Evolutionary conservation across 2,329 filamentous ascomycete species (phyloP).

Genomic region (Monosporascus ibericus): DNA sequence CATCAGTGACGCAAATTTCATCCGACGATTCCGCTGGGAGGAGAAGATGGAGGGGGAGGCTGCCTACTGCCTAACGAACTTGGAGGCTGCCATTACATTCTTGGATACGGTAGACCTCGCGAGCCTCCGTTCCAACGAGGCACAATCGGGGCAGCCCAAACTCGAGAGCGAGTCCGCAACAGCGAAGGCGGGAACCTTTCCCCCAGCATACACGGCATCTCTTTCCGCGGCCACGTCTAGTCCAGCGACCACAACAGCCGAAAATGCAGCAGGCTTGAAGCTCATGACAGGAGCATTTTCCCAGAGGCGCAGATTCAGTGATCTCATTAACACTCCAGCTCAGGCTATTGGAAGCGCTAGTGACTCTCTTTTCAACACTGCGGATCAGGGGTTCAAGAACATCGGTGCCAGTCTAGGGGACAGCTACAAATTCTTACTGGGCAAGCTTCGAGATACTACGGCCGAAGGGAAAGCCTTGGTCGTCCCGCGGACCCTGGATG

Average conservation of each 20-base stretch:
- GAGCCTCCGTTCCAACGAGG: constrained; percentile 76
- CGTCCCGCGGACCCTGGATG: constrained; percentile 85
- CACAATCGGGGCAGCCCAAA: constrained; percentile 61
- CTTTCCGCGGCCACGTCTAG: constrained; percentile 27
- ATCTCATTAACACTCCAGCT: constrained; percentile 78
- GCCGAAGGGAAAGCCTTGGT: constrained; percentile 43
- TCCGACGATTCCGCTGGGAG: constrained; percentile 83
- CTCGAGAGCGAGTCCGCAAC: constrained; percentile 40
- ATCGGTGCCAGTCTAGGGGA: constrained; percentile 87
- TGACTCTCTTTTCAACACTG: constrained; percentile 79
- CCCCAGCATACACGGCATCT: constrained; percentile 47
- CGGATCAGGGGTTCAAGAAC: constrained; percentile 86
- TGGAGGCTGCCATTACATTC: constrained; percentile 92
- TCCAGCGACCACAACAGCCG: constrained; percentile 26
- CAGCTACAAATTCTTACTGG: constrained; percentile 90
- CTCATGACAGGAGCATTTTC: constrained; percentile 34
- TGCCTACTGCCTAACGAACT: constrained; percentile 91
- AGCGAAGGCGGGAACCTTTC: constrained; percentile 48
- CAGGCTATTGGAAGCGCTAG: constrained; percentile 76
- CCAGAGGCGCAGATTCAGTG: constrained; percentile 67
- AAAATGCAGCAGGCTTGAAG: constrained; percentile 25
- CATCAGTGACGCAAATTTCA: constrained; percentile 92
- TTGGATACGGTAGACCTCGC: constrained; percentile 92
- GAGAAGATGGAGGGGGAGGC: constrained; percentile 87
- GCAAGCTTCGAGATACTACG: constrained; percentile 72